phyloP scores from a whole-genome alignment of 2,329 filamentous ascomycete species.

The Zymoseptoria crescenta region DNA sequence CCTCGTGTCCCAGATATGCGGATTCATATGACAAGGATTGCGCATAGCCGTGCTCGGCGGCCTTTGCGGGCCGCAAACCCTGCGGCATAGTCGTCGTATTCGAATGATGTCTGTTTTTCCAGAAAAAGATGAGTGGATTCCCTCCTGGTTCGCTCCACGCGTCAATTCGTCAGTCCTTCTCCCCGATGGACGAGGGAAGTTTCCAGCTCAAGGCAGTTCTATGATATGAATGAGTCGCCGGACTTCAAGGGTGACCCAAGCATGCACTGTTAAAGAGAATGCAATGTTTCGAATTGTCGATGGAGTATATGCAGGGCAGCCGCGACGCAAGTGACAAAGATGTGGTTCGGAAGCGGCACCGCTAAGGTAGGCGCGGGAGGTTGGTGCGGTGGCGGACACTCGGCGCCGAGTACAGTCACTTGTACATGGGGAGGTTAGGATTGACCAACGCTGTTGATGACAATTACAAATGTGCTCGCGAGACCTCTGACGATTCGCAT shows the following conservation, averaged over 20 bases:
- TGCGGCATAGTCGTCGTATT: conserved; percentile 4
- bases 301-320: not conserved
- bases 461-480: not conserved
- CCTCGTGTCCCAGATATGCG: conserved; percentile 3
- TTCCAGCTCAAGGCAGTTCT: not conserved
- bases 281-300: not conserved
- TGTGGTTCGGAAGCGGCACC: not conserved
- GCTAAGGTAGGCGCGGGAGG: too few species aligned
- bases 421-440: not conserved
- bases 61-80: not conserved
- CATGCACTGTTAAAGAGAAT: not conserved
- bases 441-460: not conserved
- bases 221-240: not conserved
- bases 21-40: conserved; percentile 1
- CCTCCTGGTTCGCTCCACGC: not conserved
- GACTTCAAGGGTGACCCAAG: not conserved
- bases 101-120: not conserved
- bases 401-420: not conserved
- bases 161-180: not conserved
- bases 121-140: not conserved
- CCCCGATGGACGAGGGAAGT: not conserved
- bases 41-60: conserved; percentile 1
- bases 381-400: not conserved
- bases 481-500: not conserved
- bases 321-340: not conserved